Evolutionary conservation across 1,139 yeast species (phyloP).

Genomic region (Nakaseomyces sp.): DNA sequence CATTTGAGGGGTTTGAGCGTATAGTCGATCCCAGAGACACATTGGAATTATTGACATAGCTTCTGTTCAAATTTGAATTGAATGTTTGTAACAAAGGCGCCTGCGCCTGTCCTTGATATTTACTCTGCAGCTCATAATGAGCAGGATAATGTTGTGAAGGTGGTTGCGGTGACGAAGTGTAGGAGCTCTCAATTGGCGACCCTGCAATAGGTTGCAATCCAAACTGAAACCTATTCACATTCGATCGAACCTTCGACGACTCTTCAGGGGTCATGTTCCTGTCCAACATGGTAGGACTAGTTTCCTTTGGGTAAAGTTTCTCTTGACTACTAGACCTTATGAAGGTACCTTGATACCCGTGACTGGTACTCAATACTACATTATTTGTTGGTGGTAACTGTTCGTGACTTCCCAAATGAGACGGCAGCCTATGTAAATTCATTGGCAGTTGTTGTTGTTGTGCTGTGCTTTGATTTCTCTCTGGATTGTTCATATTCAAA

Average conservation of each 20-base stretch:
- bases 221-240: background rate
- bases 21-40: background rate
- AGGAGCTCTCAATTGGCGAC: background rate
- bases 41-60: background rate
- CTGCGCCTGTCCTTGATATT: slow-evolving; percentile 5
- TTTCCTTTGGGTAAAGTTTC: background rate
- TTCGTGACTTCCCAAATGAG: background rate
- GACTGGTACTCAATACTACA: background rate
- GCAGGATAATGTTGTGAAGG: background rate
- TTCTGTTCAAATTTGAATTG: background rate
- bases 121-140: slow-evolving; percentile 1
- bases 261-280: background rate
- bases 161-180: background rate
- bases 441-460: background rate
- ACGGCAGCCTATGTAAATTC: background rate
- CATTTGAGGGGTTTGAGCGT: background rate
- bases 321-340: background rate
- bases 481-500: background rate
- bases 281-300: background rate
- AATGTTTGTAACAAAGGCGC: slow-evolving; percentile 1
- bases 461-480: background rate
- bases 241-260: background rate
- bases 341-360: slow-evolving; percentile 2
- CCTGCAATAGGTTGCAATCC: background rate
- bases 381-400: background rate